phyloP scores from a whole-genome alignment of 306 rosid genomes.

The Cicer bijugum region DNA sequence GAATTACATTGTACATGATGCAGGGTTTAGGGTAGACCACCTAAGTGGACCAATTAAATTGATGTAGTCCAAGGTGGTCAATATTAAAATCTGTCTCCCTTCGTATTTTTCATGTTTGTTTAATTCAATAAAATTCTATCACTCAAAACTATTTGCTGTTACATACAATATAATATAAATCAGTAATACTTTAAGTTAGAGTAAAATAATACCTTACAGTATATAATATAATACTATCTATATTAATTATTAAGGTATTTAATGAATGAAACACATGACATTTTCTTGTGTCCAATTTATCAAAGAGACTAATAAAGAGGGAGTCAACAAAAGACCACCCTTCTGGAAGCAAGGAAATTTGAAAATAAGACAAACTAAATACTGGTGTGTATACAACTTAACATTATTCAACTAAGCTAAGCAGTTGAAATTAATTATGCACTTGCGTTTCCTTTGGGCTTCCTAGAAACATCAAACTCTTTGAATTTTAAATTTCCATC shows the following conservation, averaged over 20 bases:
- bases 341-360: conserved; percentile 41
- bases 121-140: too few species aligned
- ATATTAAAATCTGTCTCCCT: too few species aligned
- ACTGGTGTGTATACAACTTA: not conserved
- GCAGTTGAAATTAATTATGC: not conserved
- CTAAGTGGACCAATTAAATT: too few species aligned
- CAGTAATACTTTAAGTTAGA: not conserved
- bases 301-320: not conserved
- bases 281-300: not conserved
- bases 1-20: too few species aligned
- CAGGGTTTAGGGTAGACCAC: too few species aligned
- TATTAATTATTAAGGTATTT: too few species aligned
- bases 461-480: conserved; percentile 19
- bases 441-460: not conserved
- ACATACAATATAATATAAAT: not conserved
- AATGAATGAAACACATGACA: not conserved
- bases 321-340: conserved; percentile 32
- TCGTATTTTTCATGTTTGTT: too few species aligned
- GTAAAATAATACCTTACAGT: too few species aligned
- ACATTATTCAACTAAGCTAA: not conserved
- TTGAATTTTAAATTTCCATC: not conserved
- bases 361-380: conserved; percentile 23
- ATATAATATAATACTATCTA: not conserved
- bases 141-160: not conserved
- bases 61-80: too few species aligned